phyloP scores from a whole-genome alignment of 768 basidiomycete species.

The Kockovaella imperatae region DNA sequence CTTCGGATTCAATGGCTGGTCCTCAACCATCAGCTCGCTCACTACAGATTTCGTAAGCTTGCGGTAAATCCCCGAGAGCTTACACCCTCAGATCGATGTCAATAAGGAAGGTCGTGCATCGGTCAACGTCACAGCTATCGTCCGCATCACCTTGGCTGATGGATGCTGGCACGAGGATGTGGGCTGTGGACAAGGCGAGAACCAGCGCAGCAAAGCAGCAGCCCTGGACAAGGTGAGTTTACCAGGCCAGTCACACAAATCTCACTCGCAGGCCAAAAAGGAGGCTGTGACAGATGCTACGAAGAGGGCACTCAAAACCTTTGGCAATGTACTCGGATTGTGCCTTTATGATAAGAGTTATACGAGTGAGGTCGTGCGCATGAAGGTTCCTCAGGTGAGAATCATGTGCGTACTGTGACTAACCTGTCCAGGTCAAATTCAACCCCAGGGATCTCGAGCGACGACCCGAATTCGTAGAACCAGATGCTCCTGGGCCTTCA shows the following conservation, averaged over 20 bases:
- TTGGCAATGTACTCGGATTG: conserved; percentile 90
- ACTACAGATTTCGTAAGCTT: conserved; percentile 49
- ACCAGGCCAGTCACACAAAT: conserved; percentile 9
- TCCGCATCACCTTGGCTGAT: conserved; percentile 78
- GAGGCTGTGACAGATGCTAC: conserved; percentile 93
- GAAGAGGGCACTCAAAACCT: conserved; percentile 82
- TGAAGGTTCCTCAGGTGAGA: conserved; percentile 72
- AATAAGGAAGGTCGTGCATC: conserved; percentile 54
- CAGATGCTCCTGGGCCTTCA: conserved; percentile 16
- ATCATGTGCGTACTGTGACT: background rate
- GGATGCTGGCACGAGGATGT: conserved; percentile 89
- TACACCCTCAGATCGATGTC: conserved; percentile 57
- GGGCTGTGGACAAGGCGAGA: conserved; percentile 82
- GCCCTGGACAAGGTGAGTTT: conserved; percentile 77
- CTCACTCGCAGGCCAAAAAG: conserved; percentile 98
- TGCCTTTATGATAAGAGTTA: conserved; percentile 96
- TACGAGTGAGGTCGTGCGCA: conserved; percentile 72
- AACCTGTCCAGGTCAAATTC: conserved; percentile 25
- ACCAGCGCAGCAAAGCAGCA: conserved; percentile 70
- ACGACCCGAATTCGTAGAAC: conserved; percentile 35
- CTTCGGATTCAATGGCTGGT: conserved; percentile 97
- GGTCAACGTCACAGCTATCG: conserved; percentile 73
- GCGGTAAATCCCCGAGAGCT: conserved; percentile 8
- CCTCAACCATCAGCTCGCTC: conserved; percentile 65
- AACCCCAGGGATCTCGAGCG: conserved; percentile 34